Conservation (phyloP, 306 rosid species). For the Neltuma alba region DNA sequence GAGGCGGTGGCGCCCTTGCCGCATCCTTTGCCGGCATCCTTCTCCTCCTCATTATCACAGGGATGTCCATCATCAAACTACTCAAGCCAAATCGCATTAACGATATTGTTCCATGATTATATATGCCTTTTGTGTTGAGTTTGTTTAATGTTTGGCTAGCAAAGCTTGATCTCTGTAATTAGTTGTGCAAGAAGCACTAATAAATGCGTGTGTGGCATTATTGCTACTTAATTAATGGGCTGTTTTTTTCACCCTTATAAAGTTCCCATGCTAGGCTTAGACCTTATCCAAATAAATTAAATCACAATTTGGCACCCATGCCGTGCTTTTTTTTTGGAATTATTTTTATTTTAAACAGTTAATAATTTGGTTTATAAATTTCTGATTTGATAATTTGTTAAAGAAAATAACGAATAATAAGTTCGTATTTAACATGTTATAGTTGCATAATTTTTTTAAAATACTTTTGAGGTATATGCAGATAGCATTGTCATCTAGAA, state of each 20-base stretch:
- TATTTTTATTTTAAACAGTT: no score
- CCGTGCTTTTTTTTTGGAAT: no score
- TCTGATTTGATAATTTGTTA: no score
- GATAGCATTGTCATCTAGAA: no score
- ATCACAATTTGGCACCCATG: no score
- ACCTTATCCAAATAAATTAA: neutral
- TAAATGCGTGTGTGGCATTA: constrained; percentile 12
- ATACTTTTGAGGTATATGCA: no score
- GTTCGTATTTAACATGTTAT: no score
- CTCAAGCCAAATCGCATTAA: constrained; percentile 50
- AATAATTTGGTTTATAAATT: no score
- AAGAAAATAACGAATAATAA: no score
- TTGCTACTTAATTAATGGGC: neutral
- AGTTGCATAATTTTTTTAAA: no score
- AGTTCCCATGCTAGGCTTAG: neutral
- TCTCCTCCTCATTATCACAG: constrained; percentile 58
- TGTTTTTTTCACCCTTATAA: neutral
- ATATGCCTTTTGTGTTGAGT: constrained; percentile 2
- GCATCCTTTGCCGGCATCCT: constrained; percentile 71
- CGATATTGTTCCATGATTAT: constrained; percentile 25
- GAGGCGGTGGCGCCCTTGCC: constrained; percentile 66
- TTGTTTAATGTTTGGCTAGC: constrained; percentile 8
- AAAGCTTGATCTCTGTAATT: constrained; percentile 13
- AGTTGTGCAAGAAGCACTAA: constrained; percentile 24
- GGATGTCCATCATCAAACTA: constrained; percentile 65